Percentiles rank a stretch among this genome's conserved stretches.
Evolutionary conservation across 106 monocot genomes (phyloP).

Genomic region (Dioscorea dumetorum): DNA sequence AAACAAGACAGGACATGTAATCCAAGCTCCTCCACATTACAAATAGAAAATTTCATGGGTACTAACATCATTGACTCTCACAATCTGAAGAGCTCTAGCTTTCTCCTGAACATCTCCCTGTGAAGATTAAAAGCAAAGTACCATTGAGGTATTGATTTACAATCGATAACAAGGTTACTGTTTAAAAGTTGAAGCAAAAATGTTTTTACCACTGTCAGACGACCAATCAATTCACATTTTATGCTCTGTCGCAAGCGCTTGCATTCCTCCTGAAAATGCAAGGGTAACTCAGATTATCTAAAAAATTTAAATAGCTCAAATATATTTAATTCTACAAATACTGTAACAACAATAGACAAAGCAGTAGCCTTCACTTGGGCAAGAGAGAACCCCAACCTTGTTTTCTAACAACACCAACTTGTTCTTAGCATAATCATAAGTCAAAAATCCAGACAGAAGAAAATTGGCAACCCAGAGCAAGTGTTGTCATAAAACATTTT

Average conservation of each 20-base stretch:
- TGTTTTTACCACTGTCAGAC: constrained; percentile 69
- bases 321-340: no score
- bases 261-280: constrained; percentile 78
- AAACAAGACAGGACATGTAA: background rate
- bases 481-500: no score
- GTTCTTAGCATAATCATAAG: no score
- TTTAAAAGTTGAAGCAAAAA: constrained; percentile 3
- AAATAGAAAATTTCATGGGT: background rate
- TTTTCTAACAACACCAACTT: no score
- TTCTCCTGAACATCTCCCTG: constrained; percentile 79
- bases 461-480: no score
- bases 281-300: background rate
- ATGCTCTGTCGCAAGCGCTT: constrained; percentile 87
- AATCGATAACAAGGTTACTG: background rate
- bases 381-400: no score
- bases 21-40: background rate
- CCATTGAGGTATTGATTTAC: background rate
- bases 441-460: no score
- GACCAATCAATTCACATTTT: constrained; percentile 68
- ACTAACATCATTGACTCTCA: constrained; percentile 87
- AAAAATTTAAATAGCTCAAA: no score
- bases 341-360: no score
- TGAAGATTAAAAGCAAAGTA: constrained; percentile 7
- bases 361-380: no score
- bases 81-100: constrained; percentile 62